phyloP scores from a whole-genome alignment of 2,329 filamentous ascomycete species.

The Sporothrix curviconia region DNA sequence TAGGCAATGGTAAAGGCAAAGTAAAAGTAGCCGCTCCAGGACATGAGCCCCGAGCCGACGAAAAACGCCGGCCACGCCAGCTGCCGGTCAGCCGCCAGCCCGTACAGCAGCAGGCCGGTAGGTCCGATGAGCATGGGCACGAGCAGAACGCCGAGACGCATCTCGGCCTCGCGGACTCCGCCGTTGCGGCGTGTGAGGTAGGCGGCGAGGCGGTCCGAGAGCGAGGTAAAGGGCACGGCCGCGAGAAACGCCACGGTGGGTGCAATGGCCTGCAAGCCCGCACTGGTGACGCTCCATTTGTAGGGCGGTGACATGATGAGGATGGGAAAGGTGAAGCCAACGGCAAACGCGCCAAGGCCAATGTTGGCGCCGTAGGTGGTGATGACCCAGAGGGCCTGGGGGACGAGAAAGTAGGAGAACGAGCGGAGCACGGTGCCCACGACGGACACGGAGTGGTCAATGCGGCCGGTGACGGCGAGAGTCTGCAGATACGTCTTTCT shows the following conservation, averaged over 20 bases:
- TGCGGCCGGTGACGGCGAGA: constrained; percentile 36
- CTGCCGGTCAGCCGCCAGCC: constrained; percentile 31
- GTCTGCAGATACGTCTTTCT: constrained; percentile 37
- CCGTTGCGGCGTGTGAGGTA: constrained; percentile 36
- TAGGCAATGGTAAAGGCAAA: constrained; percentile 55
- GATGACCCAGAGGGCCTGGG: constrained; percentile 44
- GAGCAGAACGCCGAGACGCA: constrained; percentile 35
- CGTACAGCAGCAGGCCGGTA: constrained; percentile 38
- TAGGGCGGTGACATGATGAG: constrained; percentile 39
- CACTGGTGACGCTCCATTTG: constrained; percentile 38
- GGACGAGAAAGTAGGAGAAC: constrained; percentile 42
- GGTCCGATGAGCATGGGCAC: constrained; percentile 34
- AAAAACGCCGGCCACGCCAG: constrained; percentile 43
- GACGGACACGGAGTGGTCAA: constrained; percentile 37
- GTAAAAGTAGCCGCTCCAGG: constrained; percentile 47
- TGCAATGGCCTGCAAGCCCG: constrained; percentile 39
- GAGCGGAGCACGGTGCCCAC: constrained; percentile 39
- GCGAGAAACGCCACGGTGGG: constrained; percentile 30
- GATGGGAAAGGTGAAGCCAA: constrained; percentile 44
- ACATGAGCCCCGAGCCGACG: constrained; percentile 39
- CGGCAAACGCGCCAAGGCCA: constrained; percentile 41
- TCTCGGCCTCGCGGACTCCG: constrained; percentile 43
- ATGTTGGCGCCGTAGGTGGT: constrained; percentile 41
- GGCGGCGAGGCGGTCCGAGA: constrained; percentile 37
- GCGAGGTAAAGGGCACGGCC: constrained; percentile 39